Percentiles rank a stretch among this genome's conserved stretches.
Evolutionary conservation across 1,284 basidiomycete genomes (phyloP).

Genomic region (Wallemia hederae): DNA sequence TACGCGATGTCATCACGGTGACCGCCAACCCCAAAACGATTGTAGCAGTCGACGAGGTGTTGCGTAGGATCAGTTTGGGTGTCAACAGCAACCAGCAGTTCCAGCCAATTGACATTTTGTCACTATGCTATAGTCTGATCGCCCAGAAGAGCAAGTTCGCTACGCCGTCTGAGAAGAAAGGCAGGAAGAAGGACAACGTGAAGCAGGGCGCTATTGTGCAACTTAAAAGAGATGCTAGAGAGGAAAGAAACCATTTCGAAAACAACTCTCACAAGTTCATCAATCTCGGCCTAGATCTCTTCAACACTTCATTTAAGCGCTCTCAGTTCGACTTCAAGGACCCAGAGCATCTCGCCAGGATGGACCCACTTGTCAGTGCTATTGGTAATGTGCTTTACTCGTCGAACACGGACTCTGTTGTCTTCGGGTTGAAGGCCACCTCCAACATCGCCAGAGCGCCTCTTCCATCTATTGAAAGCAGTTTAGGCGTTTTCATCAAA

Average conservation of each 20-base stretch:
- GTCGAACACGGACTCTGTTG: constrained; percentile 44
- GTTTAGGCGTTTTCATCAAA: constrained; percentile 52
- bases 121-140: constrained; percentile 66
- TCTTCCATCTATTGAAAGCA: constrained; percentile 40
- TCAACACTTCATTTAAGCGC: constrained; percentile 59
- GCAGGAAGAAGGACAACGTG: constrained; percentile 13
- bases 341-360: constrained; percentile 33
- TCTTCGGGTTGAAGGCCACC: constrained; percentile 47
- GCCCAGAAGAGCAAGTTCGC: constrained; percentile 61
- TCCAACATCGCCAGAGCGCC: constrained; percentile 63
- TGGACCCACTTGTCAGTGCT: constrained; percentile 59
- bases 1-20: constrained; percentile 60
- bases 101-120: constrained; percentile 37
- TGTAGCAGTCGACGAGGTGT: constrained; percentile 59
- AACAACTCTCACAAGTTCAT: constrained; percentile 64
- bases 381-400: constrained; percentile 87
- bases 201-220: constrained; percentile 30
- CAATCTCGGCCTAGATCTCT: constrained; percentile 68
- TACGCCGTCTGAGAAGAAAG: constrained; percentile 12
- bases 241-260: constrained; percentile 37
- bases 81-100: constrained; percentile 57
- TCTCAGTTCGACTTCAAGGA: constrained; percentile 64
- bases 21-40: constrained; percentile 58
- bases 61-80: constrained; percentile 53
- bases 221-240: constrained; percentile 32